Base-by-base conservation (phyloP, 352 stramenopile species). In the Globisporangium yorkense region DNA sequence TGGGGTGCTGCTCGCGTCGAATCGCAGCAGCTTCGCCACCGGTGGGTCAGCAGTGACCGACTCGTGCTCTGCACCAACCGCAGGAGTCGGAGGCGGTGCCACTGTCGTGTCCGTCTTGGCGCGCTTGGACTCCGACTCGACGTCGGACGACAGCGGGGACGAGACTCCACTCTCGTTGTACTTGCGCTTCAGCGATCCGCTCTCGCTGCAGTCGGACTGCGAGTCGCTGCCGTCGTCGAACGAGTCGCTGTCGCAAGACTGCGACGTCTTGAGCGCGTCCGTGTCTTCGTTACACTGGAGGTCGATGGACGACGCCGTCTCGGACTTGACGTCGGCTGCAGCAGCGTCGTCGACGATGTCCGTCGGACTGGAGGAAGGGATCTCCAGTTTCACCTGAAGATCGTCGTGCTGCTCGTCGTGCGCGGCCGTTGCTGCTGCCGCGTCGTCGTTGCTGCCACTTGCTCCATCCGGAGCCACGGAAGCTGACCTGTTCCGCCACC, bases 221-320 rank as follows among this genome's bases (percentile, higher is more conserved):
- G 74, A 84, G 47, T 87, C 77, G 31, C 72, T 87, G 24, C 68
- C 70, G 15, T 84, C 75, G 27, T 86, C 75, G 27, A 64, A 81
- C 58, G 78, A 75, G 48, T 89, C 77, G 41, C 68, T 88, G 33
- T 88, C 77, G 21, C 70, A 85, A 0, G 82, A 85, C 57, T 87
- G 70, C 2, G 82, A 73, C 8, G 75, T 85, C 57, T 81, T 80
- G 46, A 75, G 58, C 5, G 54, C 56, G 21, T 71, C 55, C 6
- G 54, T 51, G 12, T 67, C 60, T 52, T 59, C 54, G 24, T 63
- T 40, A 20, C 59, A 65, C 49, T 56, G 21, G 47, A 65, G 52
- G 40, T 41, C 41, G 24, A 57, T 55, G 33, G 45, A 44, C 50
- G 56, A 27, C 18, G 46, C 21, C 20, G 49, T 31, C 39, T 43